Percentiles rank a stretch among this genome's conserved stretches.
These are phyloP conservation scores for Paecilomyces niveus DNA, from an alignment of 2,329 filamentous ascomycete species.

Conservation along the genomic window DNA sequence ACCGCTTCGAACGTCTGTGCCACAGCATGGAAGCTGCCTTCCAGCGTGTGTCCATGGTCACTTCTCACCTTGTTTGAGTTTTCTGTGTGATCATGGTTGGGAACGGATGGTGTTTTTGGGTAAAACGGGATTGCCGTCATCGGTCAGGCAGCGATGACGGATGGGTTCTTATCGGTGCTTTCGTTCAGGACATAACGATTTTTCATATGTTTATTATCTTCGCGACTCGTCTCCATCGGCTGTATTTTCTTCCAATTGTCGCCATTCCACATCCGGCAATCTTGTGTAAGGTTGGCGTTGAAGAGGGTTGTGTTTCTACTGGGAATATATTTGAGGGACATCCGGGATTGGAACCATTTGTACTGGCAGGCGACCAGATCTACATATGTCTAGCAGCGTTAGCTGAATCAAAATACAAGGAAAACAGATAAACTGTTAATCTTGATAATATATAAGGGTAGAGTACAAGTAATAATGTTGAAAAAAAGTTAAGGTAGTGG, in stretches of 20 bases:
- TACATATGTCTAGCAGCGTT: neutral
- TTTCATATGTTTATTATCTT: neutral
- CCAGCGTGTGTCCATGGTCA: slow-evolving; percentile 32
- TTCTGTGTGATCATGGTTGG: slow-evolving; percentile 14
- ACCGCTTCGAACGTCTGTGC: slow-evolving; percentile 30
- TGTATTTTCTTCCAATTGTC: neutral
- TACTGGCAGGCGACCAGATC: neutral
- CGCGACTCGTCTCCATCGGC: neutral
- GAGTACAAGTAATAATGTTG: neutral
- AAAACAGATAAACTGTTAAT: neutral
- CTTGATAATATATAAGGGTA: neutral
- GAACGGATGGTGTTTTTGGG: neutral
- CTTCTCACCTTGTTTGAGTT: slow-evolving; percentile 31
- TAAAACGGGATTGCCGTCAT: neutral
- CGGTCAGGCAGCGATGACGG: slow-evolving; percentile 1
- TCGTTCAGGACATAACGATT: neutral
- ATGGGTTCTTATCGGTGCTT: slow-evolving; percentile 2
- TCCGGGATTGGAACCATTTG: neutral
- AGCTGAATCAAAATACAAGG: neutral
- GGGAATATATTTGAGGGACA: neutral
- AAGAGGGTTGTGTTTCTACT: neutral
- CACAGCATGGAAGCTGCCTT: slow-evolving; percentile 36
- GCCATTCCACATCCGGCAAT: neutral
- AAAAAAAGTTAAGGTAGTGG: neutral
- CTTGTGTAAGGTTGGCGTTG: neutral